These are phyloP conservation scores for Arachis monticola DNA, from an alignment of 331 rosid species.

Conservation along the genomic window DNA sequence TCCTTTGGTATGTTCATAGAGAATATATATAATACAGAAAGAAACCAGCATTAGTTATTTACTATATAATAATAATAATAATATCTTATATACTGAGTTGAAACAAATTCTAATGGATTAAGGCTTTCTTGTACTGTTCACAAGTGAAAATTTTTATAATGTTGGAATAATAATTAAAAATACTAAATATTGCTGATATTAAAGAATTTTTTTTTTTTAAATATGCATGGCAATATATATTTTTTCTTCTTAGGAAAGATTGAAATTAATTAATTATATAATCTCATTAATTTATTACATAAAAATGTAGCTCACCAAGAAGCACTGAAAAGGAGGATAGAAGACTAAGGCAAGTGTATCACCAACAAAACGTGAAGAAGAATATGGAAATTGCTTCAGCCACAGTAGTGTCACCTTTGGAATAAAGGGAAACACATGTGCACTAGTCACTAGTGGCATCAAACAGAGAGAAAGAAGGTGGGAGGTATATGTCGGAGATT, in stretches of 20 bases:
- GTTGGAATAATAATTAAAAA: no score
- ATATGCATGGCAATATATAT: no score
- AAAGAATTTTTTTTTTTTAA: no score
- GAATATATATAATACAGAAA: neutral
- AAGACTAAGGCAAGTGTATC: slow-evolving; percentile 90
- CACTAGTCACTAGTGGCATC: slow-evolving; percentile 39
- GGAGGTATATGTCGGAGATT: slow-evolving; percentile 44
- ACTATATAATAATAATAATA: no score
- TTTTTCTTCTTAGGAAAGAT: neutral
- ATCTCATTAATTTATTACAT: neutral
- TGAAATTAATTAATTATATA: neutral
- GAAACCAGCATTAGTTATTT: slow-evolving; percentile 2
- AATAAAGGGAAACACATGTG: slow-evolving; percentile 69
- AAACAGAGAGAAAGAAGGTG: slow-evolving; percentile 34
- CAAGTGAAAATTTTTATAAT: no score
- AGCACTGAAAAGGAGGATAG: slow-evolving; percentile 90
- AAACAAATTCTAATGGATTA: no score
- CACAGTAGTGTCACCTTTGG: slow-evolving; percentile 47
- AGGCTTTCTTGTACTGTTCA: no score
- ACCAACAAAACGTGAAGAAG: slow-evolving; percentile 79
- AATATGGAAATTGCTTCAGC: slow-evolving; percentile 47
- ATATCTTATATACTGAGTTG: no score
- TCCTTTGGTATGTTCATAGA: slow-evolving; percentile 19
- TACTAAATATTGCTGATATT: no score
- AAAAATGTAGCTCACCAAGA: slow-evolving; percentile 90